Evolutionary conservation across 208 protist genomes (phyloP), one percentile per base, ranked within the genome.

Genomic region (Leishmania mexicana): DNA sequence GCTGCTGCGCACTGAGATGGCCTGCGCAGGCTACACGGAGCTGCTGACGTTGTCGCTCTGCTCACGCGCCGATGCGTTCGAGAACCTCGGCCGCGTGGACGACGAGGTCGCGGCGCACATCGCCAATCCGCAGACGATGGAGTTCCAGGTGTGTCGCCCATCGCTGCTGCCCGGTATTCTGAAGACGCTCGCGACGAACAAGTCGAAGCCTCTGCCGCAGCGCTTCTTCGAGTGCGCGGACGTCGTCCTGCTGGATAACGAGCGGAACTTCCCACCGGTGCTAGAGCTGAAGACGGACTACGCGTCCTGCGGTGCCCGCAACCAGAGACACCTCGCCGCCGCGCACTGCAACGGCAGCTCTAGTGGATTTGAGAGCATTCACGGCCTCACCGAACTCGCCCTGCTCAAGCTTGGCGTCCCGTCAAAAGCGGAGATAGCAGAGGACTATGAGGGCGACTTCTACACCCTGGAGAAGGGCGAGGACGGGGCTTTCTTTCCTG

Each of bases 191-290:
- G 87, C 79, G 49, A 87, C 85, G 64, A 99, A 99, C 88, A 98
- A 98, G 81, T 91, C 90, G n/a, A 85, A 92, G 42, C 88, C 96
- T 19, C 86, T 99, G 24, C 99, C 99, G 51, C 87, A 99, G 57
- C 89, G 94, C 77, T 95, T 99, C 53, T 99, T 99, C 86, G 99
- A 99, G 89, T 90, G 99, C 75, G 78, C 91, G 0, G 99, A 99
- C 91, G 97, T 99, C n/a, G 91, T 99, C 15, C 80, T 98, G 31
- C 79, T 97, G 40, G 95, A 99, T 87, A 88, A 94, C 78, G 85
- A 81, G n/a, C 90, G 83, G 42, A 97, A 97, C 86, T 97, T 97
- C 81, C 92, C 94, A 15, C 89, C 90, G 2, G 82, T 97, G 60
- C 89, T 97, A 40, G 96, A 98, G 72, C 64, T 85, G 5, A 72